Evolutionary conservation across 2,329 filamentous ascomycete genomes (phyloP), one percentile per base, ranked within the genome.

Genomic region (Curvularia lunata): DNA sequence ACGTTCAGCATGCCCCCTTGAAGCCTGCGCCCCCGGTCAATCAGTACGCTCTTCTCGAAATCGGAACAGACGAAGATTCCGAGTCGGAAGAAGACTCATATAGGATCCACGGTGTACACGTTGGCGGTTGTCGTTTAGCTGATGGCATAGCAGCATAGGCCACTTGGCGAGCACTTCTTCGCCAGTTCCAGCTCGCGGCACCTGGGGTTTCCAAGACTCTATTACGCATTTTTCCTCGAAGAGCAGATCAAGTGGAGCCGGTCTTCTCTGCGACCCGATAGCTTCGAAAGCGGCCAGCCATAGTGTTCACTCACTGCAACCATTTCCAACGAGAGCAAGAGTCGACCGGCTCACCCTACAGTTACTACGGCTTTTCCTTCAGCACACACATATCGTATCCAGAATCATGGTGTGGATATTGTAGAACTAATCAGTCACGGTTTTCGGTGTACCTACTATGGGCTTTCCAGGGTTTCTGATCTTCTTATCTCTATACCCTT

Each of bases 41-140:
- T 64, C 67, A 71, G 59, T 71, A 74, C 64, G 60, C 71, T 62
- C 61, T 74, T 54, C 67, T 73, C 48, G 65, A 71, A 38, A 67
- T 66, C 34, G 63, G 69, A 50, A 63, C 65, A 6, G 70, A 73
- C 18, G 27, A 59, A 5, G 67, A 66, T 3, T 70, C 72, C 9
- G 69, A 70, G 8, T 68, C 64, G 7, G 71, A 74, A 8, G 62
- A 66, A 5, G 64, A 66, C n/a, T 65, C 61, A 10, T 71, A 64
- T 48, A 47, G 62, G 47, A 63, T 46, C 23, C 61, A 63, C n/a
- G 66, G 67, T 40, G 52, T 72, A n/a, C 55, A 48, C 13, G 50
- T 71, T 23, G 63, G 59, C 30, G 48, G 55, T 40, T 58, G 59
- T 41, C 57, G 63, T 27, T 74, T 67, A 68, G 62, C 59, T 18